Conservation (phyloP, 805 yeast genomes). For the Priceomyces carsonii region DNA sequence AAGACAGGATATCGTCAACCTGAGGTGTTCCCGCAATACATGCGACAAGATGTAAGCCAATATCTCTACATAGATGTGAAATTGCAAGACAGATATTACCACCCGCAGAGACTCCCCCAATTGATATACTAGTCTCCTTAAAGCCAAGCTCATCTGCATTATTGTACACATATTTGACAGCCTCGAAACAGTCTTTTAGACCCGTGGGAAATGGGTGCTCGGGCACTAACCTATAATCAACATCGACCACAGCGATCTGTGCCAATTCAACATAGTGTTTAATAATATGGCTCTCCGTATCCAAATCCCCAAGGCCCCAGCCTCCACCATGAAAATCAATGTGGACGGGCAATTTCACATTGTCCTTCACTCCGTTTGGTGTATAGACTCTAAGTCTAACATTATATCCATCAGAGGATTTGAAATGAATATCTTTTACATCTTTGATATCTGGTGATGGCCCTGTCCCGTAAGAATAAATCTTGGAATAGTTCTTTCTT, state of each 20-base stretch:
- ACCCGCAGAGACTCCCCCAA: conserved; percentile 26
- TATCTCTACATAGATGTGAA: conserved; percentile 26
- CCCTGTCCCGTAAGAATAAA: conserved; percentile 35
- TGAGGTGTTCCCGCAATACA: conserved; percentile 32
- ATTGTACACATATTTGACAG: conserved; percentile 22
- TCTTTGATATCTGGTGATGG: conserved; percentile 23
- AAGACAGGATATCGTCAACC: conserved; percentile 26
- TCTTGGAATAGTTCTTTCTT: conserved; percentile 33
- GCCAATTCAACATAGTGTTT: conserved; percentile 24
- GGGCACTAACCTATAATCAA: conserved; percentile 29
- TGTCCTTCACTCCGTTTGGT: conserved; percentile 20
- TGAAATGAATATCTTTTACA: conserved; percentile 26
- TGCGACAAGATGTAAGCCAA: conserved; percentile 18
- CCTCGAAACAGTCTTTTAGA: conserved; percentile 26
- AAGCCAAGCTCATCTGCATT: conserved; percentile 18
- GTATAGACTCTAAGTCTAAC: conserved; percentile 26
- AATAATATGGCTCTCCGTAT: conserved; percentile 26
- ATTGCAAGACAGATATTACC: conserved; percentile 26
- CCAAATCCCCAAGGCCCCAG: conserved; percentile 31
- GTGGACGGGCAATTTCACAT: conserved; percentile 25
- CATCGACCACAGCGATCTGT: conserved; percentile 27
- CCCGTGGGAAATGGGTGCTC: conserved; percentile 27
- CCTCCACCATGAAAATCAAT: conserved; percentile 37
- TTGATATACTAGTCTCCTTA: conserved; percentile 19
- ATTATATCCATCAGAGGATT: conserved; percentile 20